phyloP scores from a whole-genome alignment of 1,139 yeast genomes.

The Nakaseomyces glabratus region DNA sequence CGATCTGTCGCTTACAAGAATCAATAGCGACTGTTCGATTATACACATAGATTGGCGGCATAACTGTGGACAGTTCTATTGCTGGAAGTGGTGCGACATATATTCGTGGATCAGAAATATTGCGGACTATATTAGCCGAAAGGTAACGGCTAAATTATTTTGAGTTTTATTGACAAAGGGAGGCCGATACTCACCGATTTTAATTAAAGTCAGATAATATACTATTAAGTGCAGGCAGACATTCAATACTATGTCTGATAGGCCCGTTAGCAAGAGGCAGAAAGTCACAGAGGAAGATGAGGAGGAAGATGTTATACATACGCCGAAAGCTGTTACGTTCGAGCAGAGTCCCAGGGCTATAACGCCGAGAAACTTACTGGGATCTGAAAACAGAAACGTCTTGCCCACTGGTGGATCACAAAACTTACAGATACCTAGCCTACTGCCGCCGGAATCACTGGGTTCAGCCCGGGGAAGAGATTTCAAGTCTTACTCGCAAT shows the following conservation, averaged over 20 bases:
- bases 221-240: slow-evolving; percentile 17
- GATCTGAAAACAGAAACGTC: slow-evolving; percentile 22
- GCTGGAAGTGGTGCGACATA: too few relatives aligned
- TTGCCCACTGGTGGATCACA: slow-evolving; percentile 24
- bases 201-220: slow-evolving; percentile 77
- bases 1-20: too few relatives aligned
- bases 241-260: slow-evolving; percentile 9
- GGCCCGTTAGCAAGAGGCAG: slow-evolving; percentile 19
- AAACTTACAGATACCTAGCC: slow-evolving; percentile 15
- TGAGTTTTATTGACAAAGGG: too few relatives aligned
- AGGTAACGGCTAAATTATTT: too few relatives aligned
- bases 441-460: slow-evolving; percentile 19
- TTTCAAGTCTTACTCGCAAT: slow-evolving; percentile 27
- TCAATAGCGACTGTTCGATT: too few relatives aligned
- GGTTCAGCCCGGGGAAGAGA: slow-evolving; percentile 19
- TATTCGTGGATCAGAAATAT: too few relatives aligned
- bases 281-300: slow-evolving; percentile 1
- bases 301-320: background rate
- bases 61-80: too few relatives aligned
- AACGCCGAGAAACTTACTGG: slow-evolving; percentile 27
- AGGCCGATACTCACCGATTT: too few relatives aligned
- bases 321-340: too few relatives aligned
- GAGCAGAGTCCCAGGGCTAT: slow-evolving; percentile 3
- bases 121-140: too few relatives aligned
- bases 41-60: too few relatives aligned